Conservation (phyloP, 179 eudicot species). For the Drosera spatulata region DNA sequence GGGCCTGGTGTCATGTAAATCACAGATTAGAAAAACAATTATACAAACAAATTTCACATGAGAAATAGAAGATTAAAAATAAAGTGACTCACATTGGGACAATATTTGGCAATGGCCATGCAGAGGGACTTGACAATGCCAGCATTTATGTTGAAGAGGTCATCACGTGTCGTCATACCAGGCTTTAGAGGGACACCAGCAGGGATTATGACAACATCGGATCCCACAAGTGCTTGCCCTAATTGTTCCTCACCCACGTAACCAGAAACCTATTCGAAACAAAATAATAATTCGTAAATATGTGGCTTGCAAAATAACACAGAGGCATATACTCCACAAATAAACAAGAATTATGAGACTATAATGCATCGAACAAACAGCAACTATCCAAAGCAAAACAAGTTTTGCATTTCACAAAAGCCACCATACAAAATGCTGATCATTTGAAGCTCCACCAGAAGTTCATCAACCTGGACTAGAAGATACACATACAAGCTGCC, state of each 20-base stretch:
- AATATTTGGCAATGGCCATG: conserved; percentile 69
- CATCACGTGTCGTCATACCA: conserved; percentile 99
- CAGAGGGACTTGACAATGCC: conserved; percentile 77
- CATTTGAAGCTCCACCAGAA: no score
- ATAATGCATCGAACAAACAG: no score
- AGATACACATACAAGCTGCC: no score
- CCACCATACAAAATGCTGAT: no score
- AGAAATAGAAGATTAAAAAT: not conserved
- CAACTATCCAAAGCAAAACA: no score
- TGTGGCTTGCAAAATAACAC: not conserved
- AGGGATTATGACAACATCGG: conserved; percentile 84
- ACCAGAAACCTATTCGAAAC: conserved; percentile 29
- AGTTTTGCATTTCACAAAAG: no score
- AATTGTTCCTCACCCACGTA: conserved; percentile 52
- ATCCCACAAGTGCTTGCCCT: conserved; percentile 70
- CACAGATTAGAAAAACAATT: no score
- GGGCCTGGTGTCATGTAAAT: conserved; percentile 36
- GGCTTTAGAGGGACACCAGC: conserved; percentile 99
- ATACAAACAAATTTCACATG: conserved; percentile 1
- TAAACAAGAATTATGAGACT: no score
- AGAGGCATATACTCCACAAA: no score
- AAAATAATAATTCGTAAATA: not conserved
- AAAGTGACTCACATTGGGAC: conserved; percentile 57
- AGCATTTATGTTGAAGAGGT: conserved; percentile 96
- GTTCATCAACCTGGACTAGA: no score